Evolutionary conservation across 2,329 filamentous ascomycete species (phyloP).

Genomic region (Trichophyton simii): DNA sequence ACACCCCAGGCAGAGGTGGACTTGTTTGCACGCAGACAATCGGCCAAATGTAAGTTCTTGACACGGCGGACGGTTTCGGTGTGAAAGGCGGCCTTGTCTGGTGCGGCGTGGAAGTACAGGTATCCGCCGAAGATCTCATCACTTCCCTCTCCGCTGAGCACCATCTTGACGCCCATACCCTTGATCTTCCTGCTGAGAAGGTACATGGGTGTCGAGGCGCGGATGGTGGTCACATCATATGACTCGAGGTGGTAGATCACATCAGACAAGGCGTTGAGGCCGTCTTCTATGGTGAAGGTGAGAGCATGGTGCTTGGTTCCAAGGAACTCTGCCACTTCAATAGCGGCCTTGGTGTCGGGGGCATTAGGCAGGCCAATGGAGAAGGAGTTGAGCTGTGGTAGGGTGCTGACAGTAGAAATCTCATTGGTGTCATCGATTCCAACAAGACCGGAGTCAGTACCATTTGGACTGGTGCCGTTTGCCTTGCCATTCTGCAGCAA

Average conservation of each 20-base stretch:
- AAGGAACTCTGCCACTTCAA: slow-evolving; percentile 90
- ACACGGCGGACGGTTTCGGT: slow-evolving; percentile 86
- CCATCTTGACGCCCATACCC: slow-evolving; percentile 99
- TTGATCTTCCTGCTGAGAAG: slow-evolving; percentile 97
- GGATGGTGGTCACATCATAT: slow-evolving; percentile 96
- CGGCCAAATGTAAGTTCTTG: slow-evolving; percentile 92
- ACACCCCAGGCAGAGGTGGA: slow-evolving; percentile 96
- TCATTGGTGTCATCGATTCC: slow-evolving; percentile 90
- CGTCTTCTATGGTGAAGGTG: slow-evolving; percentile 96
- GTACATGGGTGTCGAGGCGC: slow-evolving; percentile 98
- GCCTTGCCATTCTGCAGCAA: slow-evolving; percentile 19
- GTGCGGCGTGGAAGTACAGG: slow-evolving; percentile 94
- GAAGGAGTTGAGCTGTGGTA: slow-evolving; percentile 95
- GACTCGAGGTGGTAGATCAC: slow-evolving; percentile 97
- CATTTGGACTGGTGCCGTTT: slow-evolving; percentile 34
- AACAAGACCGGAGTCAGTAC: slow-evolving; percentile 47
- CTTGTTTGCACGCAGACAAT: slow-evolving; percentile 97
- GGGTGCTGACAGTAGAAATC: slow-evolving; percentile 75
- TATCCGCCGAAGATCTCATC: slow-evolving; percentile 99
- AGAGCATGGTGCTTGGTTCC: slow-evolving; percentile 97
- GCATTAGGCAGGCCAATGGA: slow-evolving; percentile 91
- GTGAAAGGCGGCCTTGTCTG: slow-evolving; percentile 85
- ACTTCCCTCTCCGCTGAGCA: slow-evolving; percentile 87
- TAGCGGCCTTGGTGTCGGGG: slow-evolving; percentile 80
- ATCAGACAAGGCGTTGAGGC: slow-evolving; percentile 88